Conservation (phyloP, 305 asterid species). For the Fraxinus sp. region DNA sequence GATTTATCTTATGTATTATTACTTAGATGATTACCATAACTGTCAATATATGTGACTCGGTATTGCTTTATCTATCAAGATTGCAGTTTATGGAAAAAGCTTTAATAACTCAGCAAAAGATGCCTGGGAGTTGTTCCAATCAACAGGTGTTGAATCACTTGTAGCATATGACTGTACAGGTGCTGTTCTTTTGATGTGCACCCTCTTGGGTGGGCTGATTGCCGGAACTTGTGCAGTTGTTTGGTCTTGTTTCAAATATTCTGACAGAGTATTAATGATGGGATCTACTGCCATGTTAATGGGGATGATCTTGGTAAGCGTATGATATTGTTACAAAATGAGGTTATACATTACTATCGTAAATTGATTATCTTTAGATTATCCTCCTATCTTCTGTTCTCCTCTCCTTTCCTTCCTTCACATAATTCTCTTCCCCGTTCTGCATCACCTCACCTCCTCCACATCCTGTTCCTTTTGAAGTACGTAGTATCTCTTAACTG, state of each 20-base stretch:
- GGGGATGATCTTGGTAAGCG: conserved; percentile 90
- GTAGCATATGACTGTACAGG: conserved; percentile 96
- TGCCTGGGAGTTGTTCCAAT: conserved; percentile 97
- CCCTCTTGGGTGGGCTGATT: conserved; percentile 75
- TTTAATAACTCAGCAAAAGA: conserved; percentile 93
- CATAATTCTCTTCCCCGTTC: too few relatives aligned
- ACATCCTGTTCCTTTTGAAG: not conserved
- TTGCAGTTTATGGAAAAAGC: conserved; percentile 91
- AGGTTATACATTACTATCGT: too few relatives aligned
- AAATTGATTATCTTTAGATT: too few relatives aligned
- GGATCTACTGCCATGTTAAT: conserved; percentile 89
- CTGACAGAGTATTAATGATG: conserved; percentile 73
- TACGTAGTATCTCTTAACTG: not conserved
- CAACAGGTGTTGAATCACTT: conserved; percentile 91
- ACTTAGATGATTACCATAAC: too few relatives aligned
- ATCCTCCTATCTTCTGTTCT: too few relatives aligned
- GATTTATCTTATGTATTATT: too few relatives aligned
- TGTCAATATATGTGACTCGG: not conserved
- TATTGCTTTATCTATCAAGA: conserved; percentile 41
- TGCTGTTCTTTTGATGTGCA: conserved; percentile 86
- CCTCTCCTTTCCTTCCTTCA: too few relatives aligned
- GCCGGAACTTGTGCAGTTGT: conserved; percentile 78
- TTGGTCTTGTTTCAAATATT: conserved; percentile 70
- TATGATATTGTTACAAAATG: not conserved
- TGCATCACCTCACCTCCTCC: too few relatives aligned